A percentile compares a stretch with the other conserved stretches of the same genome.
phyloP scores from a whole-genome alignment of 106 monocot species.

The Acorus gramineus region DNA sequence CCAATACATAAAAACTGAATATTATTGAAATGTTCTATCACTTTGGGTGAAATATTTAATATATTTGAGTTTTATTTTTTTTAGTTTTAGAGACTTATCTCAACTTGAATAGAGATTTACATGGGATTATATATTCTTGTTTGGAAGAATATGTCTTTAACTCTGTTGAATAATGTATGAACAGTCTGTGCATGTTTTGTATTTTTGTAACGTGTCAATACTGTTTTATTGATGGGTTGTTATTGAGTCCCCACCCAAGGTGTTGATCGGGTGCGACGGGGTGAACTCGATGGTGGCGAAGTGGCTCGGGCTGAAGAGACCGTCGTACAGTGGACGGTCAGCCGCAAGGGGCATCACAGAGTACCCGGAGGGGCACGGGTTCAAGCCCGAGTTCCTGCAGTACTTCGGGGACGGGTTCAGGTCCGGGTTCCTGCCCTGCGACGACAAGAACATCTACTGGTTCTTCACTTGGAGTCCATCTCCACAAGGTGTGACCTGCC shows the following conservation, averaged over 20 bases:
- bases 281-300: conserved; percentile 65
- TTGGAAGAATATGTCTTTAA: too few species aligned
- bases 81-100: too few species aligned
- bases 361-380: conserved; percentile 42
- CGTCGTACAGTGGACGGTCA: conserved; percentile 31
- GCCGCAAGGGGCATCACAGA: conserved; percentile 37
- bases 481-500: conserved; percentile 16
- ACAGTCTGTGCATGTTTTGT: too few species aligned
- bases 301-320: conserved; percentile 47
- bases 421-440: conserved; percentile 28
- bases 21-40: too few species aligned
- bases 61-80: too few species aligned
- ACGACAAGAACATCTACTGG: conserved; percentile 54
- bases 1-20: too few species aligned
- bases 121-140: too few species aligned
- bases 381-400: conserved; percentile 22
- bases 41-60: too few species aligned
- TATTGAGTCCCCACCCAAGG: conserved; percentile 17
- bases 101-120: too few species aligned
- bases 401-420: conserved; percentile 40
- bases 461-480: conserved; percentile 48
- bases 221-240: too few species aligned
- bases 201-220: too few species aligned
- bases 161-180: too few species aligned
- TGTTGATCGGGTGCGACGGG: conserved; percentile 70